Evolutionary conservation across 257 asterid genomes (phyloP), one percentile per base, ranked within the genome.

Genomic region (Cinchona pubescens): DNA sequence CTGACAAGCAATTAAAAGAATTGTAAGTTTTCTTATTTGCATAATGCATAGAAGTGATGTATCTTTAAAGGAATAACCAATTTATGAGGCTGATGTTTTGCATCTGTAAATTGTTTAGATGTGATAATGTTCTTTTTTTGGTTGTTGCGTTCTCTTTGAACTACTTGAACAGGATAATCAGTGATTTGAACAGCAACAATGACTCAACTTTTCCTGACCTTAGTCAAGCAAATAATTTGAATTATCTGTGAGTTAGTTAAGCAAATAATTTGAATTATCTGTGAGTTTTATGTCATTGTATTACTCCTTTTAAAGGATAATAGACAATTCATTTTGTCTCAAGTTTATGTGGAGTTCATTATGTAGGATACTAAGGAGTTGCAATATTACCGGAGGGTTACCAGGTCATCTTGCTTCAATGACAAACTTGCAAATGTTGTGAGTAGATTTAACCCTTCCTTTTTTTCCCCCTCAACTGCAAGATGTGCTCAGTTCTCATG

Each of bases 311-410:
- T n/a, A 8, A 65, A 46, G 1, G 51, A 69, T 56, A 16, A 48
- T 49, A 18, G 45, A 18, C 5, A 4, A 23, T 69, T 30, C 67
- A 38, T 70, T 61, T 11, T 53, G 32, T 65, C 37, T 78, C n/a
- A 67, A 82, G 13, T 60, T 69, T 42, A 45, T 66, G 19, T 45
- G 69, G 43, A 61, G 13, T 76, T 76, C 59, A 60, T 62, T 69
- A 48, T 79, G 78, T 86, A 91, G 97, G 82, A 87, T 91, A 72
- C 40, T 91, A 82, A 87, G 96, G 82, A 88, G 92, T 62, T 91
- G 96, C 90, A 89, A 88, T 37, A 86, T 91, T 14, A 56, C 63
- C 0, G 97, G 91, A 15, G 64, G 38, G 72, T 76, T 91, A 87
- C 96, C 91, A 23, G 55, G 40, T 34, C 83, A 76, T 74, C 65